Evolutionary conservation across 345 rosid genomes (phyloP).

Genomic region (Mallotus nudiflorus): DNA sequence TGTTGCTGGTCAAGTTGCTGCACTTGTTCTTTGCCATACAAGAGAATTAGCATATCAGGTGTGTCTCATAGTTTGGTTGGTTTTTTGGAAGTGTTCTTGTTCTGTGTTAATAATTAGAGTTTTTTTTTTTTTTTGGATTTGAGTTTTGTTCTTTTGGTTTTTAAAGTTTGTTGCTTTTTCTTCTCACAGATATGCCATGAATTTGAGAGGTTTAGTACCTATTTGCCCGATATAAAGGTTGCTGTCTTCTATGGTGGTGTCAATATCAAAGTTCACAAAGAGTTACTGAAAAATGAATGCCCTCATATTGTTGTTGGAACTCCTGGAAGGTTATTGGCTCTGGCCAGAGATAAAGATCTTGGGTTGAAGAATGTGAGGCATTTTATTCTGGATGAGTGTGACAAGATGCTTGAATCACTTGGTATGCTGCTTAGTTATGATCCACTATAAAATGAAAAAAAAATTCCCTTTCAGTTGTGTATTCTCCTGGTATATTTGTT

Average conservation of each 20-base stretch:
- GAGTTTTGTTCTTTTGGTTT: neutral
- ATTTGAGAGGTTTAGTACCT: constrained; percentile 92
- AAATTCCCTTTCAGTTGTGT: neutral
- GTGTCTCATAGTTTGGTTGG: neutral
- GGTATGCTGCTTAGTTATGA: constrained; percentile 40
- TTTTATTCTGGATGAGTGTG: constrained; percentile 95
- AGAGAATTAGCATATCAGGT: constrained; percentile 98
- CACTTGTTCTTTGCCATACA: constrained; percentile 86
- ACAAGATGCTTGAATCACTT: constrained; percentile 97
- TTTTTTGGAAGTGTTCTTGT: neutral
- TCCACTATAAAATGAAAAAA: neutral
- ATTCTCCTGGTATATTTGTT: too few relatives aligned
- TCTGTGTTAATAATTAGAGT: neutral
- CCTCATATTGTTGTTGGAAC: constrained; percentile 98
- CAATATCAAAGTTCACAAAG: constrained; percentile 80
- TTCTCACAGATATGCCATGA: constrained; percentile 80
- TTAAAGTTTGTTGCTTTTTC: neutral
- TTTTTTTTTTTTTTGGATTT: neutral
- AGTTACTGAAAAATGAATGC: constrained; percentile 88
- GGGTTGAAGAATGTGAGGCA: constrained; percentile 96
- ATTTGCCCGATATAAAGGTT: constrained; percentile 80
- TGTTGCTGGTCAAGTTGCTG: constrained; percentile 88
- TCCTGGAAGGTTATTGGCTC: constrained; percentile 87
- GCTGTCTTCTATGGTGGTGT: constrained; percentile 96
- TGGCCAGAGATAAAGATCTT: constrained; percentile 83